Evolutionary conservation across 371 early-diverging fungal species (phyloP).

Genomic region (Haplosporangium sp.): DNA sequence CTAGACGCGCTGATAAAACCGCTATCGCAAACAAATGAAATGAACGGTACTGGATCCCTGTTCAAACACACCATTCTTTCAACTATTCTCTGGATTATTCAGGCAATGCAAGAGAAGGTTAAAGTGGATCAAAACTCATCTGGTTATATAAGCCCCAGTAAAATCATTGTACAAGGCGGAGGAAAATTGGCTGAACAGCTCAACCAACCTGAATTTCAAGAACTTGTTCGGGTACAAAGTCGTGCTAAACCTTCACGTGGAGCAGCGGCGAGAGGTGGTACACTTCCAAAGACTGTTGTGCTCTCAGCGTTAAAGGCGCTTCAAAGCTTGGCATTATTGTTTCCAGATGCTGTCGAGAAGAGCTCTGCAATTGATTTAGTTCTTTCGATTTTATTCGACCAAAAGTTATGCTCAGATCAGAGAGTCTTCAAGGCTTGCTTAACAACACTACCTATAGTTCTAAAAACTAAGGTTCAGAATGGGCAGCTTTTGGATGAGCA

Average conservation of each 20-base stretch:
- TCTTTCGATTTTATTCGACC: constrained; percentile 53
- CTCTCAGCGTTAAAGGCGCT: constrained; percentile 42
- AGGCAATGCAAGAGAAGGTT: constrained; percentile 32
- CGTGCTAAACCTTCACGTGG: constrained; percentile 30
- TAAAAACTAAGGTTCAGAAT: constrained; percentile 51
- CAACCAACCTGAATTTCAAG: constrained; percentile 32
- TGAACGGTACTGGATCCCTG: constrained; percentile 25
- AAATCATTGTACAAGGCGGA: constrained; percentile 19
- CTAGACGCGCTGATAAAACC: constrained; percentile 47
- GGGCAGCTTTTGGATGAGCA: constrained; percentile 49
- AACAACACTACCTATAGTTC: constrained; percentile 49
- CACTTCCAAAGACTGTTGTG: constrained; percentile 43
- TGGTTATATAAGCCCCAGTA: neutral
- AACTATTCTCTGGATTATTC: constrained; percentile 45
- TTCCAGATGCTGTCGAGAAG: constrained; percentile 31
- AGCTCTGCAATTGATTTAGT: constrained; percentile 42
- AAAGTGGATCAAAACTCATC: neutral
- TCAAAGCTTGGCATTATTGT: constrained; percentile 28
- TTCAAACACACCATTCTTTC: constrained; percentile 39
- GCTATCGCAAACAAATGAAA: constrained; percentile 21
- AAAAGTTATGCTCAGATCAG: constrained; percentile 57
- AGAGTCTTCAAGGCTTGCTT: constrained; percentile 62
- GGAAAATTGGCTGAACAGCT: constrained; percentile 27
- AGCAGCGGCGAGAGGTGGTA: constrained; percentile 36
- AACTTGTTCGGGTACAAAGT: constrained; percentile 21